Evolutionary conservation across 306 rosid genomes (phyloP), one percentile per base, ranked within the genome.

Genomic region (Rosa lucieae): DNA sequence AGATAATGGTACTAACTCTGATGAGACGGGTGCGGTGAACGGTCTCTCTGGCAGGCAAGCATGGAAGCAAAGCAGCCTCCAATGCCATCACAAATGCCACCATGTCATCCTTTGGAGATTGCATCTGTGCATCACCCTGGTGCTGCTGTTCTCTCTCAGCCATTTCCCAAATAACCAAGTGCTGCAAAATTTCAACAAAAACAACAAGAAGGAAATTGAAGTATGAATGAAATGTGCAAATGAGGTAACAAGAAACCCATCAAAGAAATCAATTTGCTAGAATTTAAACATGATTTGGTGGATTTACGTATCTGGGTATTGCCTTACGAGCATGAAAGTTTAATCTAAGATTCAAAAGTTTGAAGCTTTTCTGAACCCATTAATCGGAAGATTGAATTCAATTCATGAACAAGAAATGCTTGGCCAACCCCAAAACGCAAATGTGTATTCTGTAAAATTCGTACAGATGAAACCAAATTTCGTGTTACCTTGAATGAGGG

Each of bases 41-140:
- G 98, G 85, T 95, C 98, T 95, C 99, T 83, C 91, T 86, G 17
- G 98, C 98, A 26, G 99, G 99, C 89, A 95, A 86, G 82, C 98
- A 95, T 43, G 99, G 99, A 79, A 95, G 99, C 87, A 95, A 83
- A 82, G 98, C 97, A 83, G 92, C 90, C 87, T 95, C 99, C 86
- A 95, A 78, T 53, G 97, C 93, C 87, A 77, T 77, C 75, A 95
- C 92, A 73, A 88, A 91, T 0, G 92, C 80, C 79, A 90, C 42
- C 98, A 92, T 95, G 71, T 95, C 94, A 76, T 88, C 97, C 81
- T 83, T 87, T 52, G 88, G 79, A 69, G 97, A 87, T 78, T 92
- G 92, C 77, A 84, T 37, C 58, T 80, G 87, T 55, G 83, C 72
- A 77, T 92, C 97, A 49, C 52, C 59, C 18, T 82, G 73, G 68